Base-by-base conservation (phyloP, 148 eudicot species). In the Rhododendron simsii region DNA sequence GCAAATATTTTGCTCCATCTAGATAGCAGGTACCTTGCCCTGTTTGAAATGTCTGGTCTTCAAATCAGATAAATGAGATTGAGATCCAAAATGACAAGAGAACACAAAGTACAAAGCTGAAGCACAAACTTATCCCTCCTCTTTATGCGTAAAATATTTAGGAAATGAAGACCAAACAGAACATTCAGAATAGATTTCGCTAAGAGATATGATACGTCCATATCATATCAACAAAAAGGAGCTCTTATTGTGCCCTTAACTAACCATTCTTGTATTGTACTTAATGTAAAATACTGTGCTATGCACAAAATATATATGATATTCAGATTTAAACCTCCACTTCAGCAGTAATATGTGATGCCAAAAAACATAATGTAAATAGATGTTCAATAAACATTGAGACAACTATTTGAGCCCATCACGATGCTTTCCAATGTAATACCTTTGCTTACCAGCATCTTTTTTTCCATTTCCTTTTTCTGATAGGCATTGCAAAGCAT, bases 21-120 rank as follows among this genome's bases (percentile, higher is more conserved):
- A 26, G 98, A 89, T 86, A 97, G 76, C 79, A 95, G 87, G 78
- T 84, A 85, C 89, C 93, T 93, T 85, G 99, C 98, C 93, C 98
- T 95, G 92, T 92, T 91, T 92, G 99, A 93, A 84, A 97, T 91
- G 87, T 93, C 99, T 97, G 98, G 91, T 95, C 91, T 89, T 91
- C 95, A 69, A 93, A 94, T 90, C 92, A 93, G 95, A 92, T 89
- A 90, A 91, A 90, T 93, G 92, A 92, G 92, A 89, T 69, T 85
- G 89, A 86, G 78, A 83, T 69, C 75, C 76, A 84, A 59, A 87
- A 53, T 12, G 41, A 26, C 84, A 83, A 35, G 74, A 35, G 44
- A 21, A 75, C 8, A 83, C 51, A 47, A 75, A 20, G 10, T 14
- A 39, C 33, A 81, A 37, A 67, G 67, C 16, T 33, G 71, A 80